A percentile compares a stretch with the other conserved stretches of the same genome.
Evolutionary conservation across 192 early-diverging fungal genomes (phyloP).

Genomic region (Polychytrium aggregatum): DNA sequence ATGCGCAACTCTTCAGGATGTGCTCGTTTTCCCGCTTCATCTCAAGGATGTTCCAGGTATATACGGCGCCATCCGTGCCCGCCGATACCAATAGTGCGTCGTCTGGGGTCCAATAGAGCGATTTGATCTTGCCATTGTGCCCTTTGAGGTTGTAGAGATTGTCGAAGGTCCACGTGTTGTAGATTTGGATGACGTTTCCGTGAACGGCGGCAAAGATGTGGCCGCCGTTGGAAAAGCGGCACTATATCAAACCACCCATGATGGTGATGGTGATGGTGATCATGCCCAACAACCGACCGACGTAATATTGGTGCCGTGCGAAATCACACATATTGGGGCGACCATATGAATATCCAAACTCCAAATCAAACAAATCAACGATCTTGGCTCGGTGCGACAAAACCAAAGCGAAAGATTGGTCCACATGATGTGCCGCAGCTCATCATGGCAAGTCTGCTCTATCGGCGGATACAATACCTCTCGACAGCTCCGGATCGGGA

Average conservation of each 20-base stretch:
- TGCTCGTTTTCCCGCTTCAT: slow-evolving; percentile 44
- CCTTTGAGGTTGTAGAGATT: slow-evolving; percentile 44
- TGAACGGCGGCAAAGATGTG: slow-evolving; percentile 51
- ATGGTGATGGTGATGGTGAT: too few relatives aligned
- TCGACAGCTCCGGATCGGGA: slow-evolving; percentile 44
- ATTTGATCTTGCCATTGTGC: slow-evolving; percentile 49
- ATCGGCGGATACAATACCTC: slow-evolving; percentile 35
- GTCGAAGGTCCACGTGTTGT: slow-evolving; percentile 51
- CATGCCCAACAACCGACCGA: too few relatives aligned
- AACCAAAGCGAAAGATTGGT: too few relatives aligned
- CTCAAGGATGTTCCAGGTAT: slow-evolving; percentile 44
- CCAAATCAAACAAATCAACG: too few relatives aligned
- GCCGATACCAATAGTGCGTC: slow-evolving; percentile 43
- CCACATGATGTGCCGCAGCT: too few relatives aligned
- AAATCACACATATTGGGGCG: too few relatives aligned
- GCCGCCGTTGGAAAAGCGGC: slow-evolving; percentile 47
- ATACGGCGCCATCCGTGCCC: slow-evolving; percentile 50
- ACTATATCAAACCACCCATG: slow-evolving; percentile 9
- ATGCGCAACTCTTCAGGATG: slow-evolving; percentile 47
- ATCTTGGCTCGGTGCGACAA: slow-evolving; percentile 1
- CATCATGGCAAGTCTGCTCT: too few relatives aligned
- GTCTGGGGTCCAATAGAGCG: slow-evolving; percentile 40
- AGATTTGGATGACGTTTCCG: slow-evolving; percentile 50
- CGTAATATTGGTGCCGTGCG: not conserved
- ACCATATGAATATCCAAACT: too few relatives aligned